Conservation (phyloP, 163 green algal genomes). For the Trebouxiophyceae sp. region DNA sequence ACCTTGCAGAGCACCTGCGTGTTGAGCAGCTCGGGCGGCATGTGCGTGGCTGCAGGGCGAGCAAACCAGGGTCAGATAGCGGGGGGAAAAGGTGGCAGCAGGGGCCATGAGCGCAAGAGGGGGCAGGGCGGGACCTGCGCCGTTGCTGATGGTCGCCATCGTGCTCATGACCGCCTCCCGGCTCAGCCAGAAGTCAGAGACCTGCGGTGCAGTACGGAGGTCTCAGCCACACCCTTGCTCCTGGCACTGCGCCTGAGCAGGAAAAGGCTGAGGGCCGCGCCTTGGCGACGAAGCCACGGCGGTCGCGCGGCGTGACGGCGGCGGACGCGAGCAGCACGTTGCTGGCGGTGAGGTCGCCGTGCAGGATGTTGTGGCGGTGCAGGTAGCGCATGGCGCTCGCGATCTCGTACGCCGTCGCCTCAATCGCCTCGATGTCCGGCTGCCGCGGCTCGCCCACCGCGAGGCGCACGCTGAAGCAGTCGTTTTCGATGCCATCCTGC, state of each 20-base stretch:
- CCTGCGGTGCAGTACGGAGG: no score
- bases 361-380: constrained; percentile 35
- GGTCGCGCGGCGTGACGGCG: not conserved
- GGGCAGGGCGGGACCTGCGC: constrained; percentile 17
- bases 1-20: not conserved
- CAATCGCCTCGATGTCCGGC: not conserved
- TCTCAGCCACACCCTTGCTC: no score
- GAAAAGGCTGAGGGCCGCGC: no score
- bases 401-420: constrained; percentile 10
- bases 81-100: not conserved
- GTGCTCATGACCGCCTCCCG: constrained; percentile 19
- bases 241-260: no score
- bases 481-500: constrained; percentile 14
- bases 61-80: not conserved
- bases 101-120: no score
- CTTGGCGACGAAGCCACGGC: constrained; percentile 44
- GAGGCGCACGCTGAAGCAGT: constrained; percentile 1
- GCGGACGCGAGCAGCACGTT: constrained; percentile 26
- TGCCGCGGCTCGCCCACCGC: not conserved
- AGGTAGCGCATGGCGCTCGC: constrained; percentile 1
- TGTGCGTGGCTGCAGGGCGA: constrained; percentile 39
- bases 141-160: constrained; percentile 38
- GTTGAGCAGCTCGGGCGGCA: constrained; percentile 22
- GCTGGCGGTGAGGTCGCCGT: constrained; percentile 46
- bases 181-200: constrained; percentile 51